A percentile compares a stretch with the other conserved stretches of the same genome.
Conservation (phyloP, 768 basidiomycete species). For the Russula griseocarnosa region DNA sequence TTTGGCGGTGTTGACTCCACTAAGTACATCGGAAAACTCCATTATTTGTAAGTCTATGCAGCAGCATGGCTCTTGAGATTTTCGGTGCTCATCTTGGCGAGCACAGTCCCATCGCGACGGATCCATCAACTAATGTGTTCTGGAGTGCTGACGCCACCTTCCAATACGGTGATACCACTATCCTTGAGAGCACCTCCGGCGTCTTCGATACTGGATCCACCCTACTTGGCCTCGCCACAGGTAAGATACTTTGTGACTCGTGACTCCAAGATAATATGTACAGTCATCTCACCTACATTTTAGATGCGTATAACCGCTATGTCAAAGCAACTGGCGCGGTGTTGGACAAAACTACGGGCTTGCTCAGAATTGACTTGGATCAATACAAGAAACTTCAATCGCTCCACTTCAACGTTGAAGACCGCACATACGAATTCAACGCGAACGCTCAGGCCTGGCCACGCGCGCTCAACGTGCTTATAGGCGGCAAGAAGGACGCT, state of each 20-base stretch:
- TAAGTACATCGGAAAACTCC: slow-evolving; percentile 37
- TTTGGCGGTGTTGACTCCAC: slow-evolving; percentile 37
- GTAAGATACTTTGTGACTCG: slow-evolving; percentile 23
- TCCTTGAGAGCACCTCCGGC: slow-evolving; percentile 33
- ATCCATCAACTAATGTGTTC: slow-evolving; percentile 33
- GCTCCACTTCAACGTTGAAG: slow-evolving; percentile 36
- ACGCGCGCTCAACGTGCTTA: slow-evolving; percentile 41
- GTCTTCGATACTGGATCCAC: slow-evolving; percentile 41
- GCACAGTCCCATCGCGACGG: slow-evolving; percentile 33
- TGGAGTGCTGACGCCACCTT: slow-evolving; percentile 34
- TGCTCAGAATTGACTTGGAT: slow-evolving; percentile 32
- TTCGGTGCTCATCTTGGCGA: slow-evolving; percentile 1
- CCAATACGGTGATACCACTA: slow-evolving; percentile 28
- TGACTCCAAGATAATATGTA: neutral
- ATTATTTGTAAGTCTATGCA: slow-evolving; percentile 30
- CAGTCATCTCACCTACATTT: slow-evolving; percentile 25
- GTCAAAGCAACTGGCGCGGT: slow-evolving; percentile 34
- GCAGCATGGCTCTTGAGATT: neutral
- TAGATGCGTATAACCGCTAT: slow-evolving; percentile 36
- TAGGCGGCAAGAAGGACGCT: slow-evolving; percentile 38
- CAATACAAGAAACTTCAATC: slow-evolving; percentile 34
- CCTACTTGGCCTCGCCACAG: slow-evolving; percentile 35
- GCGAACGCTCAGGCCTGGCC: slow-evolving; percentile 46
- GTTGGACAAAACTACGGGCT: slow-evolving; percentile 34
- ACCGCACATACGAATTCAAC: slow-evolving; percentile 38